Evolutionary conservation across 2,329 filamentous ascomycete genomes (phyloP).

Genomic region (Aspergillus novoparasiticus): DNA sequence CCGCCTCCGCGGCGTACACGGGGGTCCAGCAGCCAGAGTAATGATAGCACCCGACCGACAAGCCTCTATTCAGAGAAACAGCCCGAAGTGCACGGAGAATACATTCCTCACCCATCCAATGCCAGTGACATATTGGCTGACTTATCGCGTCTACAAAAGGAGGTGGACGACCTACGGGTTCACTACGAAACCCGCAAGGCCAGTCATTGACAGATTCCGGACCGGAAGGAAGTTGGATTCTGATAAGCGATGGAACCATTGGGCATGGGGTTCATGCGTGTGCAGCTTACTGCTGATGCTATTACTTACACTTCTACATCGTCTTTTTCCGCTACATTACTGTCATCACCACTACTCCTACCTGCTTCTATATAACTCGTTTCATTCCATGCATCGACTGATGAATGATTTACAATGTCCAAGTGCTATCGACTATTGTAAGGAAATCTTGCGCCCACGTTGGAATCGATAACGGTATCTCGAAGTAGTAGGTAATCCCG

Average conservation of each 20-base stretch:
- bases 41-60: conserved; percentile 26
- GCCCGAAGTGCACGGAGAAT: conserved; percentile 24
- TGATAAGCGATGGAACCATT: not conserved
- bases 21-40: conserved; percentile 44
- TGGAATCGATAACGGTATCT: too few species aligned
- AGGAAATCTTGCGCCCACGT: not conserved
- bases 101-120: conserved; percentile 42
- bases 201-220: conserved; percentile 24
- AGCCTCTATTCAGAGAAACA: conserved; percentile 23
- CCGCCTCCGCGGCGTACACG: conserved; percentile 52
- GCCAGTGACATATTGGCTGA: conserved; percentile 70
- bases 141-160: conserved; percentile 69
- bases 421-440: not conserved
- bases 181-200: conserved; percentile 40
- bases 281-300: not conserved
- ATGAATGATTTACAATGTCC: conserved; percentile 10
- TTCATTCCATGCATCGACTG: conserved; percentile 8
- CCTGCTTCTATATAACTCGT: conserved; percentile 6
- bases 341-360: not conserved
- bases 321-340: too few species aligned
- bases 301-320: not conserved
- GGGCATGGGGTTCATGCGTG: not conserved
- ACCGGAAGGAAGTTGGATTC: not conserved
- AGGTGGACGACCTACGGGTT: conserved; percentile 65
- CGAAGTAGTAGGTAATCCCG: not conserved